A percentile compares a stretch with the other conserved stretches of the same genome.
These are phyloP conservation scores for Cornus suecica DNA, from an alignment of 148 eudicot genomes.

Conservation along the genomic window DNA sequence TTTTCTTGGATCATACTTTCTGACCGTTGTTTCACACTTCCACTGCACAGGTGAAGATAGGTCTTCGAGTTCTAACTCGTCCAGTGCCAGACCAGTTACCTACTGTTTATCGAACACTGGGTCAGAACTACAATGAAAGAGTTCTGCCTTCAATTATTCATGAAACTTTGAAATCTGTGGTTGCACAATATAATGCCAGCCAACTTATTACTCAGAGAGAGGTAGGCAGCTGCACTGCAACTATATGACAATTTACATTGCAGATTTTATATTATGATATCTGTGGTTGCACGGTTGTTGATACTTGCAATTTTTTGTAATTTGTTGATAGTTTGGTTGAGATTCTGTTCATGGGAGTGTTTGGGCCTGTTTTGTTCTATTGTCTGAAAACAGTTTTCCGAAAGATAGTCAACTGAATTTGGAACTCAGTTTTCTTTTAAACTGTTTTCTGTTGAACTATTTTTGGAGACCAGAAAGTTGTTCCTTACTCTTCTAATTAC, in stretches of 20 bases:
- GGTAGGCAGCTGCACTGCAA: constrained; percentile 34
- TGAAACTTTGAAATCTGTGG: constrained; percentile 90
- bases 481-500: not conserved
- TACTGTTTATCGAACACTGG: constrained; percentile 80
- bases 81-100: constrained; percentile 70
- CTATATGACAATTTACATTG: not conserved
- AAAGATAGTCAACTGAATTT: too few species aligned
- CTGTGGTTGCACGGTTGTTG: not conserved
- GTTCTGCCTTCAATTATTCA: constrained; percentile 86
- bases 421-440: too few species aligned
- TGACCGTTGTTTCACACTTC: constrained; percentile 2
- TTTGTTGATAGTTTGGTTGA: not conserved
- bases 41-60: constrained; percentile 68
- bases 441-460: too few species aligned
- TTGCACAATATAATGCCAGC: constrained; percentile 95
- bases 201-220: constrained; percentile 96
- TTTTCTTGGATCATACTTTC: not conserved
- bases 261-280: not conserved
- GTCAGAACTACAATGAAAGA: constrained; percentile 81
- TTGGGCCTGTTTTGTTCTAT: too few species aligned
- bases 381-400: too few species aligned
- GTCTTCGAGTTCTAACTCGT: constrained; percentile 92
- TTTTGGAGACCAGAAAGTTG: too few species aligned
- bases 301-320: not conserved
- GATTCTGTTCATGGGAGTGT: not conserved